Base-by-base conservation (phyloP, 2,329 filamentous ascomycete species). In the Waltergamsia citrina region DNA sequence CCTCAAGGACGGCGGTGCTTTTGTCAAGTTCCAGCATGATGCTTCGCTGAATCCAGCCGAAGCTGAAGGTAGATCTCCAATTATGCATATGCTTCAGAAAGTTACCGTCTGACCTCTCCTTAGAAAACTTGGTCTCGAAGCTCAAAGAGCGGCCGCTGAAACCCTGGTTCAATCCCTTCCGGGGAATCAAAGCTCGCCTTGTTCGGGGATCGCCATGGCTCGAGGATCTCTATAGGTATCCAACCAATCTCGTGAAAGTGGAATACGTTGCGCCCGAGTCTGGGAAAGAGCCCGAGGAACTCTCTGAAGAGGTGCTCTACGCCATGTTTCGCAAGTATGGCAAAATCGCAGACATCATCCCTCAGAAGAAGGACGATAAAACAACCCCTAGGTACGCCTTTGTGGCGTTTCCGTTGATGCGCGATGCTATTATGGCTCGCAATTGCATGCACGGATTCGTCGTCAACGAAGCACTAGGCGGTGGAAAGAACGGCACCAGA, bases 191-290 rank as follows among this genome's bases (percentile, higher is more conserved):
- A 32, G 77, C 78, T 4, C 77, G 78, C 17, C 62, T 87, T 6
- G 92, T 98, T 3, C 69, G 76, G 36, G 92, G 92, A 8, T 76
- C 79, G 16, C 92, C 92, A 0, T 98, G 92, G 92, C 71, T 96
- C 3, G 92, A 96, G 50, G 92, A 98, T 52, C 63, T 98, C 19
- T 83, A 86, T 45, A 75, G 87, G 6, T 78, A 87, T 33, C 92
- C 92, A 0, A 85, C 79, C 37, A 68, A 67, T 26, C 71, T 84
- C 19, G 50, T 98, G 24, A 82, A 77, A 45, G 78, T 95, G 16
- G 90, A 96, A 50, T 96, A 95, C 43, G 69, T 90, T 7, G 76
- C 87, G 4, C 72, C 75, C 1, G 70, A 71, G 18, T 71, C 85
- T 0, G 86, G 84, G n/a, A 69, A 65, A 2, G 68, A 80, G 36